Conservation (phyloP, 2,329 filamentous ascomycete genomes). For the Phyllosticta citribraziliensis region DNA sequence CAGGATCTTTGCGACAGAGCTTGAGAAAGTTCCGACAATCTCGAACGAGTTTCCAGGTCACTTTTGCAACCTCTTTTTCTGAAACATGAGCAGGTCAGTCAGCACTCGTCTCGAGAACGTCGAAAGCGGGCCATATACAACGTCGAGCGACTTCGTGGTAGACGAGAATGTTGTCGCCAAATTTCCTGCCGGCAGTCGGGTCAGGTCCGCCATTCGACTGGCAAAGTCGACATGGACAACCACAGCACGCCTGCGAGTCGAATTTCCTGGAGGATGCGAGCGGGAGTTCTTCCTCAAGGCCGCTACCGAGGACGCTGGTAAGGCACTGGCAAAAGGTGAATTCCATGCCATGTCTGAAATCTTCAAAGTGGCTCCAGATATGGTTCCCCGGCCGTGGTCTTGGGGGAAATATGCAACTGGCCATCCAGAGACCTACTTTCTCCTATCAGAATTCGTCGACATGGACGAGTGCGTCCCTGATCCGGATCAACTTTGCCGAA, state of each 20-base stretch:
- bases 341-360: slow-evolving; percentile 3
- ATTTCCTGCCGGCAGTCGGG: not conserved
- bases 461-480: not conserved
- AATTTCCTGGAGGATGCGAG: not conserved
- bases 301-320: not conserved
- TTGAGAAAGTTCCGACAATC: too few species aligned
- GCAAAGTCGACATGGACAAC: slow-evolving; percentile 1
- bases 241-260: not conserved
- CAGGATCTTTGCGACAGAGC: too few species aligned
- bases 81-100: not conserved
- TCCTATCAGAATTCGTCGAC: not conserved
- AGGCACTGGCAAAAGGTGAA: not conserved
- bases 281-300: slow-evolving; percentile 1
- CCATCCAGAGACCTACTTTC: not conserved
- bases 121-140: not conserved
- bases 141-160: not conserved
- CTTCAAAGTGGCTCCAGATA: not conserved
- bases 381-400: not conserved
- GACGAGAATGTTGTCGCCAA: not conserved
- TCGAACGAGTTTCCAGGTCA: too few species aligned
- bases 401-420: not conserved
- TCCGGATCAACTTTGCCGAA: not conserved
- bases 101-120: not conserved
- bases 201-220: not conserved
- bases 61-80: too few species aligned